Evolutionary conservation across 1,284 basidiomycete genomes (phyloP), one percentile per base, ranked within the genome.

Genomic region (Ustilago crameri): DNA sequence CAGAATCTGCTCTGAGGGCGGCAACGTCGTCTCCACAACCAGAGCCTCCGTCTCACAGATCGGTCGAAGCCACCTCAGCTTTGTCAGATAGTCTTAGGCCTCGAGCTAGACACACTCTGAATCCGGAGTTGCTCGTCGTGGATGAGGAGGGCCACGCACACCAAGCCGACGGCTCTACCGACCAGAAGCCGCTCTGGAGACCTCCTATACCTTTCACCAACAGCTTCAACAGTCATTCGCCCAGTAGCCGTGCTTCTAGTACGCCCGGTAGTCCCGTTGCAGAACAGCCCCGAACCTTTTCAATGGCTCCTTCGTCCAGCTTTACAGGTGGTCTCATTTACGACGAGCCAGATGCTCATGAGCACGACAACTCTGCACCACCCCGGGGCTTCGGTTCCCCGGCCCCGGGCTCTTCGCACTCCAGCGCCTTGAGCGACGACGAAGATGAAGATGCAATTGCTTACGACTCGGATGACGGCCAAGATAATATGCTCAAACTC

Each of bases 81-180:
- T 14, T 22, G n/a, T 27, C 22, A 12, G 59, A 62, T 32, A 51
- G 59, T n/a, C 44, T 54, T 0, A 47, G 38, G n/a, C 58, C 59
- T 14, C 44, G 41, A 24, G 34, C 43, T 14, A 38, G 47, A 8
- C 44, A 47, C 3, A 44, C 30, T n/a, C 20, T 43, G 26, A 47
- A 40, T 10, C 68, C 63, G 2, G 63, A 66, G 26, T 22, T 74
- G 46, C 41, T 64, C 7, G 67, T 64, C n/a, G 72, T 71, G 3
- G 72, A 72, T 23, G 63, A 70, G 30, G 72, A 74, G 40, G 71
- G 68, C 3, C 61, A 60, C 2, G n/a, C 46, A 0, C 66, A 59
- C 9, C 48, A 49, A 34, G 54, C 47, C 3, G 42, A 51, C 27
- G 50, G 52, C 3, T 24, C 14, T 5, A 3, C 51, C 5, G 38